Percentiles rank a stretch among this genome's conserved stretches.
Conservation (phyloP, 2,329 filamentous ascomycete genomes). For the Laburnicola sp. region DNA sequence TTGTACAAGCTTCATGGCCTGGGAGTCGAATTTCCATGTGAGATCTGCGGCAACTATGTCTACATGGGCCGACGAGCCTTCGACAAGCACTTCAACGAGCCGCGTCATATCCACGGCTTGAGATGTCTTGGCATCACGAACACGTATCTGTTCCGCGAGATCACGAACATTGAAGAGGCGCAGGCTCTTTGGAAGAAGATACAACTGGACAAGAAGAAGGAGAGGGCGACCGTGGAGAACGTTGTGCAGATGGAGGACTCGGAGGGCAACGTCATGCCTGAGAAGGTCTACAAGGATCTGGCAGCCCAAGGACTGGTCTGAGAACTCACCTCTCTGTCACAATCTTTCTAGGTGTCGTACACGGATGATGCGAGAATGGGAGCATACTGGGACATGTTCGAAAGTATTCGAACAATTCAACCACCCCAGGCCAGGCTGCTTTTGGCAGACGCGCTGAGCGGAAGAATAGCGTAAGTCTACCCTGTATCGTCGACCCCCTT, state of each 20-base stretch:
- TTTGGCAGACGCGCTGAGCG: too few relatives aligned
- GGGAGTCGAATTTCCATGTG: slow-evolving; percentile 91
- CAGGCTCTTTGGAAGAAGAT: slow-evolving; percentile 91
- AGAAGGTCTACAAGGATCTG: slow-evolving; percentile 96
- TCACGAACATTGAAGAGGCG: slow-evolving; percentile 88
- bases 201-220: slow-evolving; percentile 78
- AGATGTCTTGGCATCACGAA: slow-evolving; percentile 94
- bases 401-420: too few relatives aligned
- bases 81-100: slow-evolving; percentile 98
- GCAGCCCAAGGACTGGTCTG: slow-evolving; percentile 78
- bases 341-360: background rate
- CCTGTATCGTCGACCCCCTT: too few relatives aligned
- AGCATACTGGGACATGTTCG: too few relatives aligned
- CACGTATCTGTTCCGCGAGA: slow-evolving; percentile 88
- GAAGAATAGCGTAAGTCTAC: too few relatives aligned
- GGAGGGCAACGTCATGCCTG: slow-evolving; percentile 97
- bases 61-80: slow-evolving; percentile 96
- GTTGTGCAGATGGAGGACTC: slow-evolving; percentile 98
- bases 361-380: too few relatives aligned
- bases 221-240: slow-evolving; percentile 74
- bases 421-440: too few relatives aligned
- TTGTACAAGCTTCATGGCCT: slow-evolving; percentile 95
- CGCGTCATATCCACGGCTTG: slow-evolving; percentile 87
- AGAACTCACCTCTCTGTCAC: background rate
- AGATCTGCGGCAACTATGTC: slow-evolving; percentile 98